Conservation (phyloP, 371 early-diverging fungal genomes). For the Mortierella sp. region DNA sequence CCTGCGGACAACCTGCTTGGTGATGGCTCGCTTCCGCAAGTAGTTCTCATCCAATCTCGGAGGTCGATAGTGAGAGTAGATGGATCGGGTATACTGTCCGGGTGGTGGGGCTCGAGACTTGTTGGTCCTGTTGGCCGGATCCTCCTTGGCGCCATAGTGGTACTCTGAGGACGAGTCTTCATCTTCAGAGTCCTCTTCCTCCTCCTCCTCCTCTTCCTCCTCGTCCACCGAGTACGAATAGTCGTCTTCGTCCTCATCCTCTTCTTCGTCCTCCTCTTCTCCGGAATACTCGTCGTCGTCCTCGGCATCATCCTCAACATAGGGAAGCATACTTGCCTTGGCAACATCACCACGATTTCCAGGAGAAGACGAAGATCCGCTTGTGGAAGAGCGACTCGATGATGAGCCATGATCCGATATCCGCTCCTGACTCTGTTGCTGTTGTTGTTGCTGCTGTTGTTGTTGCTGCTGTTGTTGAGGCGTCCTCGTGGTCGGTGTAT, state of each 20-base stretch:
- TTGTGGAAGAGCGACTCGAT: neutral
- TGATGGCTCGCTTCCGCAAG: constrained; percentile 37
- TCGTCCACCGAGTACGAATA: constrained; percentile 31
- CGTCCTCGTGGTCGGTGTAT: constrained; percentile 2
- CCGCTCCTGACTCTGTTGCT: constrained; percentile 12
- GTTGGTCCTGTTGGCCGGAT: neutral
- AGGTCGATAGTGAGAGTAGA: constrained; percentile 22
- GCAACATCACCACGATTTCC: neutral
- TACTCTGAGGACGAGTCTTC: constrained; percentile 7
- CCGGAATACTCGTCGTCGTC: constrained; percentile 17
- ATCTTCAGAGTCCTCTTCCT: constrained; percentile 18
- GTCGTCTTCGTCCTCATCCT: constrained; percentile 27
- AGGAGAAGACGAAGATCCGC: neutral
- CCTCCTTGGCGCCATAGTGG: constrained; percentile 24
- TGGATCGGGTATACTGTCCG: constrained; percentile 20
- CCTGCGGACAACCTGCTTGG: constrained; percentile 48
- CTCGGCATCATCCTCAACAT: constrained; percentile 18
- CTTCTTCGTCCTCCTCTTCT: constrained; percentile 23
- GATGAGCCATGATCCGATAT: neutral
- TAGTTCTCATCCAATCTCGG: constrained; percentile 38
- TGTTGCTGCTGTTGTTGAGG: constrained; percentile 6
- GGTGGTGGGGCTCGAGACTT: constrained; percentile 10
- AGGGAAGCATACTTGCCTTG: constrained; percentile 17
- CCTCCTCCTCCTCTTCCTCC: constrained; percentile 25
- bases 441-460: constrained; percentile 14